Percentiles rank a stretch among this genome's conserved stretches.
phyloP scores from a whole-genome alignment of 305 asterid species.

The Fraxinus dipetala region DNA sequence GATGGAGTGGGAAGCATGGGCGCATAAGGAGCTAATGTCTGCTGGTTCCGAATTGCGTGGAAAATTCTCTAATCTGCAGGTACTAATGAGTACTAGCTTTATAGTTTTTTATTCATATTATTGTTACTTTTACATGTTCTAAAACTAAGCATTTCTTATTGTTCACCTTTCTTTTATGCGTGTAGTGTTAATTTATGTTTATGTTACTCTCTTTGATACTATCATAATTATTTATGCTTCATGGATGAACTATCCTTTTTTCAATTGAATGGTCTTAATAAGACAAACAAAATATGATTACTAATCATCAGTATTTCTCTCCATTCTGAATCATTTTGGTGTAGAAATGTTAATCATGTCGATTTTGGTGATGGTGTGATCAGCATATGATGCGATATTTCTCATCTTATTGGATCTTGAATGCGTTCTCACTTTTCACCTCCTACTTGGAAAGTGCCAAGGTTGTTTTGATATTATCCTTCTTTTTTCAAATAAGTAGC shows the following conservation, averaged over 20 bases:
- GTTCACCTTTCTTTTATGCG: neutral
- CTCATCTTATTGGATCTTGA: neutral
- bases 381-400: neutral
- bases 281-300: neutral
- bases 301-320: neutral
- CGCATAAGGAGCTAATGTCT: constrained; percentile 69
- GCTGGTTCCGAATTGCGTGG: constrained; percentile 79
- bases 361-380: neutral
- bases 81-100: constrained; percentile 17
- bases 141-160: neutral
- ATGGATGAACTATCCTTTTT: neutral
- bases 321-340: neutral
- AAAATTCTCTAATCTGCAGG: constrained; percentile 79
- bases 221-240: neutral
- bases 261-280: neutral
- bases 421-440: neutral
- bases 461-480: neutral
- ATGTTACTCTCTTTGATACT: neutral
- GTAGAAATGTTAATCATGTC: neutral
- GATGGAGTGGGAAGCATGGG: constrained; percentile 86
- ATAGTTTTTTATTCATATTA: constrained; percentile 6
- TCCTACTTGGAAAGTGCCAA: neutral
- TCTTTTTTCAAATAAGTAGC: neutral
- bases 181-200: neutral
- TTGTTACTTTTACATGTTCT: neutral